Conservation (phyloP, 2,329 filamentous ascomycete species). For the Cyphellophora europaea region DNA sequence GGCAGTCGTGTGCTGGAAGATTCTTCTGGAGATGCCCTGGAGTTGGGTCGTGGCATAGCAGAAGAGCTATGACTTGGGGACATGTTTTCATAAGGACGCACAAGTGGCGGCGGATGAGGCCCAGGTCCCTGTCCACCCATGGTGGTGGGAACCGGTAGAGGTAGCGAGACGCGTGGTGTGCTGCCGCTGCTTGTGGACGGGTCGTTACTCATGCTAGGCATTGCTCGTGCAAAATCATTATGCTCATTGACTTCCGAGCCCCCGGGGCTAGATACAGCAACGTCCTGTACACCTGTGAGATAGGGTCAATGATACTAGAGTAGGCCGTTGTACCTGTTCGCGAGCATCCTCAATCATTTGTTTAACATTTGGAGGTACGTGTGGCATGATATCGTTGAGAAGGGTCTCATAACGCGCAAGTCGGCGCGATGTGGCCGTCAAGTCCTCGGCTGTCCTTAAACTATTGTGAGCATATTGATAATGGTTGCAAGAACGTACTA, state of each 20-base stretch:
- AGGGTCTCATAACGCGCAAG: slow-evolving; percentile 18
- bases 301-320: background rate
- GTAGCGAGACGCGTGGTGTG: background rate
- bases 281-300: slow-evolving; percentile 7
- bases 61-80: background rate
- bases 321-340: slow-evolving; percentile 10
- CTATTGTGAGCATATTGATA: background rate
- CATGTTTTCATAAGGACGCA: background rate
- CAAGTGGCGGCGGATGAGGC: background rate
- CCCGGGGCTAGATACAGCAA: slow-evolving; percentile 7
- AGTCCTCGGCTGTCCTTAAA: slow-evolving; percentile 17
- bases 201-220: background rate
- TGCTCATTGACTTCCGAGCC: slow-evolving; percentile 13
- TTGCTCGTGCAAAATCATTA: background rate
- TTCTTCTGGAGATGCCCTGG: slow-evolving; percentile 11
- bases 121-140: background rate
- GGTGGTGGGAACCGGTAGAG: background rate
- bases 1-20: slow-evolving; percentile 10
- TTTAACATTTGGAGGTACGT: slow-evolving; percentile 16
- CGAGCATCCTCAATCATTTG: slow-evolving; percentile 17
- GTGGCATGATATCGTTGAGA: slow-evolving; percentile 16
- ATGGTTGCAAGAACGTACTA: background rate
- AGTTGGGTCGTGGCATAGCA: background rate
- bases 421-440: slow-evolving; percentile 16
- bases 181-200: background rate